Base-by-base conservation (phyloP, 1,284 basidiomycete species). In the Porogramme epimiltina region DNA sequence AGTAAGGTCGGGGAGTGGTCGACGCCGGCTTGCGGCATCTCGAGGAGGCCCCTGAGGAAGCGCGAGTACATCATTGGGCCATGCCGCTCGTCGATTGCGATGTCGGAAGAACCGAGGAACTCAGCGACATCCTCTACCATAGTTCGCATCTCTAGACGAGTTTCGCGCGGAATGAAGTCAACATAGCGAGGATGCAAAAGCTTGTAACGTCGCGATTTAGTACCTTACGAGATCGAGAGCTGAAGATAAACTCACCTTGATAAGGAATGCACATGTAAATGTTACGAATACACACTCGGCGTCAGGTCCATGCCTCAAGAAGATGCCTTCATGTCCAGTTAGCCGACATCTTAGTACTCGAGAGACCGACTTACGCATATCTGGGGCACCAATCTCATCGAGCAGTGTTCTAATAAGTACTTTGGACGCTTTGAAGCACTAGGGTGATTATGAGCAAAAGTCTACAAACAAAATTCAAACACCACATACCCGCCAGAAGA, bases 281-380 rank as follows among this genome's bases (percentile, higher is more conserved):
- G 88, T 88, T n/a, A 89, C 80, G 61, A 92, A 91, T 20, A 94
- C 84, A 54, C 85, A 87, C 60, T 93, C 89, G 1, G 87, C 84
- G 64, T 93, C 90, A 1, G 91, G 89, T 0, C 89, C 90, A 63
- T 92, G 88, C 3, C 86, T 78, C 48, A 90, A 75, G 59, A 81
- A 84, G 26, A 78, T 72, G 53, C 78, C 82, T 84, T 55, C 5
- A 15, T 23, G 5, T 52, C 1, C 1, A 31, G 37, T 39, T 4
- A 52, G 52, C 8, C 46, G 1, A 10, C 6, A n/a, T n/a, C n/a
- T n/a, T n/a, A 56, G 45, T 47, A 41, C n/a, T 8, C 23, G n/a
- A 33, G 44, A 28, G 3, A 31, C 34, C 13, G 49, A 20, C 80
- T 39, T 48, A 87, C 84, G 73, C 65, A 81, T 79, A 41, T 73